Evolutionary conservation across 179 eudicot species (phyloP).

Genomic region (Gypsophila paniculata): DNA sequence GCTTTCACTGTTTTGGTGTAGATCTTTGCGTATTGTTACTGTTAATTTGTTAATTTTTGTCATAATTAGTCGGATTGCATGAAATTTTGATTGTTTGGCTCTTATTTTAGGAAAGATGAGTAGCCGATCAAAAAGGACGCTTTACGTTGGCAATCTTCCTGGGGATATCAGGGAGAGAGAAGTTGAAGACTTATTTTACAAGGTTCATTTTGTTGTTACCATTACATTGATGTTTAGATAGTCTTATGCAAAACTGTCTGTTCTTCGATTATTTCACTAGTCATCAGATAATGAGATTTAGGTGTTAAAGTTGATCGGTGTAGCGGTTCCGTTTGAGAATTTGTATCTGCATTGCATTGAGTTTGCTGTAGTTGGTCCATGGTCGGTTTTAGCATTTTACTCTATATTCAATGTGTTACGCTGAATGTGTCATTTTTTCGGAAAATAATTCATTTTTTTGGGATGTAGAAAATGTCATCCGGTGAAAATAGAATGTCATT

Average conservation of each 20-base stretch:
- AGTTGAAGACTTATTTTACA: conserved; percentile 74
- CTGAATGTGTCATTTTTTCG: too few relatives aligned
- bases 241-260: too few relatives aligned
- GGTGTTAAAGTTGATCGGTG: too few relatives aligned
- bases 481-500: not conserved
- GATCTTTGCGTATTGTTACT: not conserved
- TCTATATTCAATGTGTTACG: too few relatives aligned
- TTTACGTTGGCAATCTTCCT: conserved; percentile 84
- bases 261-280: too few relatives aligned
- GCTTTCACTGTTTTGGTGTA: not conserved
- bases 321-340: too few relatives aligned
- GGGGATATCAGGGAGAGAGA: conserved; percentile 77
- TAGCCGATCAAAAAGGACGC: conserved; percentile 51
- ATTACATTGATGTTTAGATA: too few relatives aligned
- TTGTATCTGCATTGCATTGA: not conserved
- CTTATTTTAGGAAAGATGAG: conserved; percentile 44
- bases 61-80: too few relatives aligned
- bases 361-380: not conserved
- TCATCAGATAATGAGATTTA: too few relatives aligned
- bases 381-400: too few relatives aligned
- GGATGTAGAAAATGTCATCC: not conserved
- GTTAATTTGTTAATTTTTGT: not conserved
- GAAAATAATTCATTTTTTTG: not conserved
- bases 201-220: conserved; percentile 37
- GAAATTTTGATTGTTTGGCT: not conserved